Percentiles rank a stretch among this genome's conserved stretches.
Conservation (phyloP, 1,139 yeast genomes). For the Pichia sp. region DNA sequence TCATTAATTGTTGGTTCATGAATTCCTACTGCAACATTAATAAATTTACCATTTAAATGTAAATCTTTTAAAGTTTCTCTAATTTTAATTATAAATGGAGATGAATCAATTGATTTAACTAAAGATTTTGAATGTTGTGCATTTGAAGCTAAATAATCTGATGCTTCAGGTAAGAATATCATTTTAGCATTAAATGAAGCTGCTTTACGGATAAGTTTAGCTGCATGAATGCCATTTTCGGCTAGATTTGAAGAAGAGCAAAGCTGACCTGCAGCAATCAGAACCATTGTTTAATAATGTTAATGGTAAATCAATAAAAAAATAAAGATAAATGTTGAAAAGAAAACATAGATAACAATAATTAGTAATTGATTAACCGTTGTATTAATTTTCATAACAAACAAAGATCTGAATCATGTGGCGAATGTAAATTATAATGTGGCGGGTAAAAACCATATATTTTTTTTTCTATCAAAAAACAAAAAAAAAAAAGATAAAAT, state of each 20-base stretch:
- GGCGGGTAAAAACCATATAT: no score
- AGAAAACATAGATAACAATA: no score
- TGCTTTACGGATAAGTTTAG: slow-evolving; percentile 56
- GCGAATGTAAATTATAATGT: no score
- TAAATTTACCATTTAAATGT: slow-evolving; percentile 30
- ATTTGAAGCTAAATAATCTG: slow-evolving; percentile 74
- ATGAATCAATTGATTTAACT: slow-evolving; percentile 44
- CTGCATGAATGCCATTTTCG: slow-evolving; percentile 54
- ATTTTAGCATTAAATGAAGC: slow-evolving; percentile 52
- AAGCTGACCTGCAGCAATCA: slow-evolving; percentile 82
- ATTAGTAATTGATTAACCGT: no score
- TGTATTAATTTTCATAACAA: no score
- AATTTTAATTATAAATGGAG: slow-evolving; percentile 47
- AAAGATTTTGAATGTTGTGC: slow-evolving; percentile 59
- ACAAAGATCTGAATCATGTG: no score
- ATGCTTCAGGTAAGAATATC: slow-evolving; percentile 86
- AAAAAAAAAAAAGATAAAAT: no score
- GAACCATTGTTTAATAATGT: slow-evolving; percentile 34
- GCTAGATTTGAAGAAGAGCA: slow-evolving; percentile 63
- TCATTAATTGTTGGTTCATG: slow-evolving; percentile 56
- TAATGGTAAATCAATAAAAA: not conserved
- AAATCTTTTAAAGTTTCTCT: slow-evolving; percentile 40
- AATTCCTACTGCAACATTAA: slow-evolving; percentile 63
- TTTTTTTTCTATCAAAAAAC: no score
- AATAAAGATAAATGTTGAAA: not conserved